Percentiles rank a stretch among this genome's conserved stretches.
Conservation (phyloP, 2,329 filamentous ascomycete species). For the Hypocreales sp. region DNA sequence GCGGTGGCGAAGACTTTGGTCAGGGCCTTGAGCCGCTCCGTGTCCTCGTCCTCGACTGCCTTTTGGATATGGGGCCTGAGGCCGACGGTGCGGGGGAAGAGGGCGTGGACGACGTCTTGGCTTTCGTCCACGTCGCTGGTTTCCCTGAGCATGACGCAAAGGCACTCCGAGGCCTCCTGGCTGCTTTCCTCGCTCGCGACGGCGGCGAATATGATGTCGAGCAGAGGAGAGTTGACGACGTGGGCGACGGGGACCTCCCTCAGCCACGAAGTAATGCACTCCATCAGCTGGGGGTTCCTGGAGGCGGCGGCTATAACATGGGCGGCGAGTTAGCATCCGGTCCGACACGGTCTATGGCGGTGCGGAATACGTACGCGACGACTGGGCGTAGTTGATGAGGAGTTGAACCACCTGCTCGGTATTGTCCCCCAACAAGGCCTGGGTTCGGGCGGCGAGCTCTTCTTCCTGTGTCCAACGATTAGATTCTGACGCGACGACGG, state of each 20-base stretch:
- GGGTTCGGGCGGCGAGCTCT: constrained; percentile 72
- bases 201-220: constrained; percentile 67
- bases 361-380: constrained; percentile 51
- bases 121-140: constrained; percentile 90
- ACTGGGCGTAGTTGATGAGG: constrained; percentile 80
- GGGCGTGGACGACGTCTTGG: constrained; percentile 60
- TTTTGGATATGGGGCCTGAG: constrained; percentile 63
- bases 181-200: constrained; percentile 64
- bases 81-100: constrained; percentile 68
- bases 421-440: constrained; percentile 82
- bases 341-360: too few relatives aligned
- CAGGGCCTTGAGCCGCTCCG: constrained; percentile 72
- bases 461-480: constrained; percentile 63
- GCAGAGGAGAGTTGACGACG: constrained; percentile 71
- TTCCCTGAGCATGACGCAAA: constrained; percentile 83
- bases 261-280: constrained; percentile 94
- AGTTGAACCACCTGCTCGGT: constrained; percentile 74
- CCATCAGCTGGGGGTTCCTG: constrained; percentile 77
- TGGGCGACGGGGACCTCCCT: constrained; percentile 76
- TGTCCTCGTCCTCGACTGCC: constrained; percentile 65
- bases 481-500: constrained; percentile 19
- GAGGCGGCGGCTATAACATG: constrained; percentile 63
- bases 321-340: too few relatives aligned
- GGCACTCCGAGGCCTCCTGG: constrained; percentile 77
- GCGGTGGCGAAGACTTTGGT: constrained; percentile 87